phyloP scores from a whole-genome alignment of 2,329 filamentous ascomycete species.

The Aspergillus aculeatus region DNA sequence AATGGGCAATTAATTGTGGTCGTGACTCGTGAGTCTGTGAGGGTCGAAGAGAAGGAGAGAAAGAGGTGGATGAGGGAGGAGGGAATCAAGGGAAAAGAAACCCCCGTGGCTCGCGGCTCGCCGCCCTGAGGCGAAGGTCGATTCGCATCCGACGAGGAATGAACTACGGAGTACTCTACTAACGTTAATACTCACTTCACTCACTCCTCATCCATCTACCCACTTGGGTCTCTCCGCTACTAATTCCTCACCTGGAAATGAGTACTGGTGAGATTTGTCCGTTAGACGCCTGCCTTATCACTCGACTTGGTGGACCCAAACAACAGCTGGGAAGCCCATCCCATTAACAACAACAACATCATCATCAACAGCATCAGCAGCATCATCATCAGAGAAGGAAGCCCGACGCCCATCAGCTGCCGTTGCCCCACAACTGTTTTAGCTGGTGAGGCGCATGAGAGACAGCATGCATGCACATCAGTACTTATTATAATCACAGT shows the following conservation, averaged over 20 bases:
- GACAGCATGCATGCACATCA: neutral
- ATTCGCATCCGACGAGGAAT: neutral
- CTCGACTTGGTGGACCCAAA: neutral
- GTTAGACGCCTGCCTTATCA: too few species aligned
- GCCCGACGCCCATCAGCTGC: slow-evolving; percentile 10
- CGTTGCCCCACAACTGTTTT: slow-evolving; percentile 13
- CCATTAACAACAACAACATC: neutral
- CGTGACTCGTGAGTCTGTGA: neutral
- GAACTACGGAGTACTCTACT: neutral
- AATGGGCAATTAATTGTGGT: neutral
- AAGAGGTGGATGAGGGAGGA: slow-evolving; percentile 9
- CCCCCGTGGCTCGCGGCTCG: neutral
- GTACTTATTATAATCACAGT: neutral
- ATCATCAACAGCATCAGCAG: neutral
- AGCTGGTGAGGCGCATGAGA: slow-evolving; percentile 13
- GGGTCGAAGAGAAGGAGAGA: neutral
- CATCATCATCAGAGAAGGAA: neutral
- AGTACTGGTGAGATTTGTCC: neutral
- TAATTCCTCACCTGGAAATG: neutral
- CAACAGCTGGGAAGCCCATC: neutral
- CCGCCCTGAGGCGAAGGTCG: neutral
- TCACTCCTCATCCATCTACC: neutral
- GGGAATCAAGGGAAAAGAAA: neutral
- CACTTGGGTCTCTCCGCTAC: neutral
- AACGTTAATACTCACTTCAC: too few species aligned